Conservation (phyloP, 2,329 filamentous ascomycete genomes). For the Graphiopsis chlorocephala region DNA sequence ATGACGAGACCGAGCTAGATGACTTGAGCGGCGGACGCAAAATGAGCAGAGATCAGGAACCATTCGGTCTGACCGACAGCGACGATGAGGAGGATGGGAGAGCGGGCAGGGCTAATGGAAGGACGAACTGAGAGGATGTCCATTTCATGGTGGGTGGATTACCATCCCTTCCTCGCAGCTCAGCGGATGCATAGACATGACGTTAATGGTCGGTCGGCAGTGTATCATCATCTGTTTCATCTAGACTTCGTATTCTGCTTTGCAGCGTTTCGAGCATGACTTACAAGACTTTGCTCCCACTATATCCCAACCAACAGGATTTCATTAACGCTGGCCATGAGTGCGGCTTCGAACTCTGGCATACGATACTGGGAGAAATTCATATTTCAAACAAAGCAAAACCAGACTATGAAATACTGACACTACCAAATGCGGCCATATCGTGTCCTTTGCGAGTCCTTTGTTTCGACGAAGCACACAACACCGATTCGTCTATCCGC, state of each 20-base stretch:
- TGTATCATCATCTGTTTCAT: not conserved
- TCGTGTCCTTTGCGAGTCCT: not conserved
- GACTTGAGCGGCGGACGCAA: conserved; percentile 40
- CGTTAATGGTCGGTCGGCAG: not conserved
- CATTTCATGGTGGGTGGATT: not conserved
- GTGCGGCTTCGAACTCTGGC: not conserved
- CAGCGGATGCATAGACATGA: not conserved
- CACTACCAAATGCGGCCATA: not conserved
- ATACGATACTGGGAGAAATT: not conserved
- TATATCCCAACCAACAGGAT: not conserved
- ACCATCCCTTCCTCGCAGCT: not conserved
- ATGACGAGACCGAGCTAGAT: conserved; percentile 61
- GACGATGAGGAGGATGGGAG: conserved; percentile 18
- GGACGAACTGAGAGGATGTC: not conserved
- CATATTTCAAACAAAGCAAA: not conserved
- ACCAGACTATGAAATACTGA: not conserved
- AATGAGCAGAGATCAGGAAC: conserved; percentile 6
- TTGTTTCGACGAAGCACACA: not conserved
- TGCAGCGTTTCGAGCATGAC: not conserved
- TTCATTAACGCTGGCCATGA: not conserved
- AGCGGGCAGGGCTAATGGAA: conserved; percentile 8
- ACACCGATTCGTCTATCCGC: not conserved
- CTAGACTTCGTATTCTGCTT: not conserved
- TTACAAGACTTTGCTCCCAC: not conserved
- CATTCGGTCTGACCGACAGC: conserved; percentile 17